Conservation (phyloP, 225 moss, liverwort and hornwort species). For the Straminergon stramineum region DNA sequence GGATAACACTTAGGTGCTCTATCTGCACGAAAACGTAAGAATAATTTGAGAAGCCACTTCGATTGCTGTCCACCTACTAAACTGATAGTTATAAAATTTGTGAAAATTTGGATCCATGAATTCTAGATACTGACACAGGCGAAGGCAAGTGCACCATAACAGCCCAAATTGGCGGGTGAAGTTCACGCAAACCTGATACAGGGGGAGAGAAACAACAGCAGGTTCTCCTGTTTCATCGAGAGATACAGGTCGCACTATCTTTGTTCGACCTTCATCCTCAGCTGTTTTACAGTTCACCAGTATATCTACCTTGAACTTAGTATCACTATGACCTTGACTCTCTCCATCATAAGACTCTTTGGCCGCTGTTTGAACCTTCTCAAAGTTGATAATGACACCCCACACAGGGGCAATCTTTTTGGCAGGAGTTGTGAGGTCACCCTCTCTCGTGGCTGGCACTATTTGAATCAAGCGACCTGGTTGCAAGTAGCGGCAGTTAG, state of each 20-base stretch:
- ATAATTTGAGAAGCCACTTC: background rate
- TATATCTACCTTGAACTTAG: slow-evolving; percentile 67
- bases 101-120: background rate
- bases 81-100: background rate
- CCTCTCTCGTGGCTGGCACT: slow-evolving; percentile 25
- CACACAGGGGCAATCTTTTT: slow-evolving; percentile 42
- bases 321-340: slow-evolving; percentile 22
- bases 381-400: slow-evolving; percentile 93
- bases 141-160: background rate
- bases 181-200: slow-evolving; percentile 52
- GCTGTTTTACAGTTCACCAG: slow-evolving; percentile 47
- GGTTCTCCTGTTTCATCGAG: slow-evolving; percentile 79
- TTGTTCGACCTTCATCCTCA: slow-evolving; percentile 37
- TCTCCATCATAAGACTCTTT: slow-evolving; percentile 54
- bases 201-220: slow-evolving; percentile 62
- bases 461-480: slow-evolving; percentile 81
- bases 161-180: background rate
- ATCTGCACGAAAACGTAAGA: slow-evolving; percentile 29
- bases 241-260: slow-evolving; percentile 46
- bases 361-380: slow-evolving; percentile 53
- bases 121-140: background rate
- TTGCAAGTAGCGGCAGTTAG: slow-evolving; percentile 18
- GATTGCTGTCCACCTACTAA: background rate
- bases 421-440: slow-evolving; percentile 10
- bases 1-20: slow-evolving; percentile 72